These are phyloP conservation scores for Coniferiporia weirii DNA, from an alignment of 1,284 basidiomycete genomes.

Conservation along the genomic window DNA sequence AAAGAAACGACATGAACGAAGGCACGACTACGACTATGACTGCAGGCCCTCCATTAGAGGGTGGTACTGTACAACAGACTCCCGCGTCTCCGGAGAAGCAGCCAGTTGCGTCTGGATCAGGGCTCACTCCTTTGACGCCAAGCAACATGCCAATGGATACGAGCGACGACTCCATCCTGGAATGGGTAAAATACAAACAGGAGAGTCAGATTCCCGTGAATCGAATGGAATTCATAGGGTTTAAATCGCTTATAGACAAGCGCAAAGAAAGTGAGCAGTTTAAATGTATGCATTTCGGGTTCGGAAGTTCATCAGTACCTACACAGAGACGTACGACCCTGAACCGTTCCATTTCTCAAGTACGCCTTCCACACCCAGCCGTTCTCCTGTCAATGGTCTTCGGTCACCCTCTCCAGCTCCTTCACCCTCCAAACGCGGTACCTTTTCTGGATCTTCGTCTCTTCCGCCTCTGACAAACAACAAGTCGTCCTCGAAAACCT, in stretches of 20 bases:
- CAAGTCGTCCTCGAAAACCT: background rate
- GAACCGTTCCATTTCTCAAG: conserved; percentile 59
- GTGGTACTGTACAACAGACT: background rate
- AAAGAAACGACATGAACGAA: background rate
- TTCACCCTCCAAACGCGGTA: background rate
- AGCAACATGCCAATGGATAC: background rate
- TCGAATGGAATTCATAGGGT: background rate
- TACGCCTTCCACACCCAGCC: conserved; percentile 36
- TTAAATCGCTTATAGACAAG: conserved; percentile 7
- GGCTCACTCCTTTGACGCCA: background rate
- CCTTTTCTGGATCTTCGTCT: conserved; percentile 2
- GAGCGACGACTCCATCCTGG: background rate
- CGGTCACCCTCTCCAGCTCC: background rate
- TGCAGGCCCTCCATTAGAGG: background rate
- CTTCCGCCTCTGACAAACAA: conserved; percentile 17
- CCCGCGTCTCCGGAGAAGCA: conserved; percentile 3
- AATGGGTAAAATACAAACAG: conserved; percentile 6
- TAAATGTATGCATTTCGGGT: background rate
- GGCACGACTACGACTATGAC: background rate
- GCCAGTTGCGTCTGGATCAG: background rate
- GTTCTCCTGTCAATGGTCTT: conserved; percentile 33
- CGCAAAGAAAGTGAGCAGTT: conserved; percentile 28
- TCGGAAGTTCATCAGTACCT: background rate
- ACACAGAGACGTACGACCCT: conserved; percentile 30
- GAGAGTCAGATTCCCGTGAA: background rate